Conservation (phyloP, 75 land plant species). For the Chamaecyparis obtusa region DNA sequence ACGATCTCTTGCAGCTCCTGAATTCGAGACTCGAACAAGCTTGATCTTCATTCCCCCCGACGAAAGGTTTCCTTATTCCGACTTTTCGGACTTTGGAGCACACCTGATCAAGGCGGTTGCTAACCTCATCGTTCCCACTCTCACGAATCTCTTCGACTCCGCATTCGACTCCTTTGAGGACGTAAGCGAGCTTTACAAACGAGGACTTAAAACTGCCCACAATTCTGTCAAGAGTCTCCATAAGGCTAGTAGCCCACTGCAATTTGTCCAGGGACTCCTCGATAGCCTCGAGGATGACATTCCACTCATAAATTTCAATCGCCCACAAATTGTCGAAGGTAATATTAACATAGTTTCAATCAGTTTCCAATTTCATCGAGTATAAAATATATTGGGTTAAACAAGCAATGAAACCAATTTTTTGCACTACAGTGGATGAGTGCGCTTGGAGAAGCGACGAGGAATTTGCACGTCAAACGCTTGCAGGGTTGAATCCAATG, state of each 20-base stretch:
- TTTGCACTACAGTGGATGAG: conserved; percentile 14
- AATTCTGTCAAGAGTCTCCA: background rate
- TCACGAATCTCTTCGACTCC: conserved; percentile 15
- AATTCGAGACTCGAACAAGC: conserved; percentile 30
- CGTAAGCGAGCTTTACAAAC: conserved; percentile 14
- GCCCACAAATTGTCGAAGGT: conserved; percentile 11
- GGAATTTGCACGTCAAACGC: conserved; percentile 42
- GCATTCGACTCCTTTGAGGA: conserved; percentile 30
- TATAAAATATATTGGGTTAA: background rate
- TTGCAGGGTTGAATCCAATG: conserved; percentile 37
- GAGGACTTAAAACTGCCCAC: conserved; percentile 34
- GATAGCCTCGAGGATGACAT: background rate
- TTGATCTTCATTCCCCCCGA: conserved; percentile 37
- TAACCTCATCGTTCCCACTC: conserved; percentile 23
- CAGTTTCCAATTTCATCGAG: no score
- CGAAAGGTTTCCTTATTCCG: conserved; percentile 38
- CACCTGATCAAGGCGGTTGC: conserved; percentile 19
- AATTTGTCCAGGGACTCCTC: background rate
- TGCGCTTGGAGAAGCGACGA: conserved; percentile 30
- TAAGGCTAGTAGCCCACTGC: background rate
- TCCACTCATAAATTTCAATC: background rate
- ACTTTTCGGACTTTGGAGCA: conserved; percentile 36
- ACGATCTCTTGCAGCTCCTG: conserved; percentile 17
- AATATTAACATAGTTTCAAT: background rate
- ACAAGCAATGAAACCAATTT: background rate